Conservation (phyloP, 768 basidiomycete genomes). For the Cyclocybe cylindracea region DNA sequence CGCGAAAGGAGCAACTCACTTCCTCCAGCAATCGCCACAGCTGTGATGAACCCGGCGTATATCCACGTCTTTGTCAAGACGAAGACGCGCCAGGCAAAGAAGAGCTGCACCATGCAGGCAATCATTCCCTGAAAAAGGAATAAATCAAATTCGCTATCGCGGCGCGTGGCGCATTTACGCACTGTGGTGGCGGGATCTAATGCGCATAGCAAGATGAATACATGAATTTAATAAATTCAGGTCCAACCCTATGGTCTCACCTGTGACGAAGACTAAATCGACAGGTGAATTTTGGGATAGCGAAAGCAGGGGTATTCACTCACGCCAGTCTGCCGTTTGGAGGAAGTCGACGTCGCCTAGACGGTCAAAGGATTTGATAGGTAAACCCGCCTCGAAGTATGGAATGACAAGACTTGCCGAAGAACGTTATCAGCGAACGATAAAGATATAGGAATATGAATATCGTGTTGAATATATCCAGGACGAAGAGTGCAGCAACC, state of each 20-base stretch:
- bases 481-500: slow-evolving; percentile 10
- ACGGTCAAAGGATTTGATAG: not conserved
- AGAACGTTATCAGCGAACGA: slow-evolving; percentile 6
- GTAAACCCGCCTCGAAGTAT: no score
- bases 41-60: slow-evolving; percentile 14
- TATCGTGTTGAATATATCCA: slow-evolving; percentile 1
- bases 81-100: slow-evolving; percentile 40
- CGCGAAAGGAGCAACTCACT: slow-evolving; percentile 13
- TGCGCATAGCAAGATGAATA: no score
- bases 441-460: slow-evolving; percentile 9
- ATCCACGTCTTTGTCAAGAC: slow-evolving; percentile 23
- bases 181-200: slow-evolving; percentile 47
- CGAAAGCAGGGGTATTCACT: not conserved
- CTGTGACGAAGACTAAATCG: no score
- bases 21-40: slow-evolving; percentile 13
- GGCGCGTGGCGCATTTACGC: slow-evolving; percentile 2
- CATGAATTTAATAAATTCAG: no score
- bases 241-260: no score
- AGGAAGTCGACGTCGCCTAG: slow-evolving; percentile 11
- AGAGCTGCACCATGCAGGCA: slow-evolving; percentile 41
- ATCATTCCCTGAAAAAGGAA: slow-evolving; percentile 39
- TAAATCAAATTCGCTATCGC: not conserved
- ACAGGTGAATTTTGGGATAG: no score
- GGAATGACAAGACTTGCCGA: not conserved
- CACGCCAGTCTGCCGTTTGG: slow-evolving; percentile 18